Percentiles rank a stretch among this genome's conserved stretches.
Evolutionary conservation across 1,284 basidiomycete species (phyloP).

Genomic region (Ceratorhiza oryzae-sativae): DNA sequence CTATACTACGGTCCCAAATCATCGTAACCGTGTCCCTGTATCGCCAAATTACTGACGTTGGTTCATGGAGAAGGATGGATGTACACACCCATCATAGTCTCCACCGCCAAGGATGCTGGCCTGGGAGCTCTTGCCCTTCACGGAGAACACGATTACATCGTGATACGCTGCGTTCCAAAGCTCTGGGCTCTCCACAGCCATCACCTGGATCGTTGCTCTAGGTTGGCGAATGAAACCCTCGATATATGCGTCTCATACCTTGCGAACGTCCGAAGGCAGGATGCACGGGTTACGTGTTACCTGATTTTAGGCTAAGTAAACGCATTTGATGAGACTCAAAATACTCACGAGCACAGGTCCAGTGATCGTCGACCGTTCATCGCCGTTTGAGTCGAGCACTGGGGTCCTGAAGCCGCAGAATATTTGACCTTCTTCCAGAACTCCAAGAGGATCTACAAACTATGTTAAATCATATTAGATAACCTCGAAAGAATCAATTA

Average conservation of each 20-base stretch:
- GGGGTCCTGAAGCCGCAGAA: conserved; percentile 33
- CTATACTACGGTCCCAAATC: conserved; percentile 32
- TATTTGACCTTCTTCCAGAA: conserved; percentile 19
- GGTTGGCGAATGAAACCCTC: background rate
- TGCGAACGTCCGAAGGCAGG: conserved; percentile 31
- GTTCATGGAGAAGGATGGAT: background rate
- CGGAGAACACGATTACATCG: conserved; percentile 35
- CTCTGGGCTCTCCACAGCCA: conserved; percentile 20
- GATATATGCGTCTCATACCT: conserved; percentile 14
- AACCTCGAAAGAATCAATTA: background rate
- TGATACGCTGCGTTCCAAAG: conserved; percentile 26
- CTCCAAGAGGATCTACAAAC: conserved; percentile 28
- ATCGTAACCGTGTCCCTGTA: conserved; percentile 26
- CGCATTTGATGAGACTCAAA: background rate
- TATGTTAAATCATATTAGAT: background rate
- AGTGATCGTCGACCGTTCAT: background rate
- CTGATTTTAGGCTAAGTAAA: background rate
- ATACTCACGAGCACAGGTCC: conserved; percentile 26
- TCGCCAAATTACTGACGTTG: background rate
- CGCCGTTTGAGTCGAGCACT: conserved; percentile 2
- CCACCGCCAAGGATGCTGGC: conserved; percentile 35
- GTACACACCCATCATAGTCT: conserved; percentile 33
- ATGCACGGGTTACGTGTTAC: conserved; percentile 33
- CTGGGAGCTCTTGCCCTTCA: conserved; percentile 33
- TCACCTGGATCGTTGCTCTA: background rate